These are phyloP conservation scores for Tylopilus intermedius DNA, from an alignment of 768 basidiomycete genomes.

Conservation along the genomic window DNA sequence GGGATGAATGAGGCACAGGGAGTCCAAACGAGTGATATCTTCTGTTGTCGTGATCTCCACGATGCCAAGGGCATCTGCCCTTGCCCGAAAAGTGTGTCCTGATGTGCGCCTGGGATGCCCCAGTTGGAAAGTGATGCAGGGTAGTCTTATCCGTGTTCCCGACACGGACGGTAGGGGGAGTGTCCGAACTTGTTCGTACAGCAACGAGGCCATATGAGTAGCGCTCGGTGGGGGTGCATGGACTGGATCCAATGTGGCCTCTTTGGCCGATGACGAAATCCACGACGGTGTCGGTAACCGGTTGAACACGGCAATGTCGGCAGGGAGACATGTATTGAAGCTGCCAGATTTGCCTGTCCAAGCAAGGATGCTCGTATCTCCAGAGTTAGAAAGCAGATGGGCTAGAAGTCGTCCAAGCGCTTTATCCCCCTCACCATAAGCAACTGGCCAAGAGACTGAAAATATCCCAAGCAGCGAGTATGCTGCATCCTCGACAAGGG, in stretches of 20 bases:
- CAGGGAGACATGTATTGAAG: background rate
- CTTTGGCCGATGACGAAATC: background rate
- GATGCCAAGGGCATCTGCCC: background rate
- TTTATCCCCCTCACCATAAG: background rate
- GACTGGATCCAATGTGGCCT: background rate
- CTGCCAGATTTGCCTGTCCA: background rate
- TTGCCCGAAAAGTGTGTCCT: background rate
- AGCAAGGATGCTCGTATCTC: background rate
- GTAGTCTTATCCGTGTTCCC: background rate
- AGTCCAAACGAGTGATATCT: background rate
- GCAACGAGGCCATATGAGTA: too few species aligned
- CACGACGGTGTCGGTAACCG: background rate
- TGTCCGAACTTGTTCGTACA: background rate
- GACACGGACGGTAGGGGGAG: background rate
- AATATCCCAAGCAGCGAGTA: background rate
- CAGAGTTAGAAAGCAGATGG: background rate
- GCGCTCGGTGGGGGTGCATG: too few species aligned
- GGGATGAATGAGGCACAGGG: background rate
- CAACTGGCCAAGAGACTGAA: background rate
- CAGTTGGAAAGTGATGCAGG: background rate
- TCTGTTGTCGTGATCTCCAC: background rate
- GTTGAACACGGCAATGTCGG: background rate
- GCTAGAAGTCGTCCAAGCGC: background rate
- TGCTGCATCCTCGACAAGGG: background rate
- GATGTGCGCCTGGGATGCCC: background rate